These are phyloP conservation scores for Salvia rosmarinus DNA, from an alignment of 257 asterid species.

Conservation along the genomic window DNA sequence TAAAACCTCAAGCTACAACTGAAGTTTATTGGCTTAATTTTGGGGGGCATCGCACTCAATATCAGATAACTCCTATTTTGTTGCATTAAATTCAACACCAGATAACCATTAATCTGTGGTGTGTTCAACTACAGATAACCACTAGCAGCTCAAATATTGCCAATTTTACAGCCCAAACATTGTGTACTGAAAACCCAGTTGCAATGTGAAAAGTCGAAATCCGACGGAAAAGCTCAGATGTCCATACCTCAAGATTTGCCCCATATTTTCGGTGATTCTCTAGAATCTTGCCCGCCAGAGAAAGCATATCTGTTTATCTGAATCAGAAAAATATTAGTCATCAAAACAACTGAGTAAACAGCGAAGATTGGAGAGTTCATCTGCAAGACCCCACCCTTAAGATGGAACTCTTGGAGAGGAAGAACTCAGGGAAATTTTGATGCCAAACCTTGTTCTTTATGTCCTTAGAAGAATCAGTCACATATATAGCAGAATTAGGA, in stretches of 20 bases:
- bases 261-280: conserved; percentile 89
- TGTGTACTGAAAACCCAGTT: not conserved
- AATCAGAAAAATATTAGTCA: conserved; percentile 15
- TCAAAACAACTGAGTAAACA: conserved; percentile 13
- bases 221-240: conserved; percentile 2
- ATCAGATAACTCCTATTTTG: not conserved
- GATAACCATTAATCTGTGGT: not conserved
- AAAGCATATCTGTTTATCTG: conserved; percentile 89
- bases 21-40: not conserved
- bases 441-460: conserved; percentile 76
- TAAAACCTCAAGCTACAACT: not conserved
- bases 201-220: not conserved
- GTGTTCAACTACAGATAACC: not conserved
- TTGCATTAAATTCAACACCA: not conserved
- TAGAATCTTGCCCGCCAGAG: conserved; percentile 94
- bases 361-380: not conserved
- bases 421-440: not conserved
- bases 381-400: conserved; percentile 4
- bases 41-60: not conserved
- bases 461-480: conserved; percentile 83
- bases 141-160: conserved; percentile 9
- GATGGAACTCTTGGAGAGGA: not conserved
- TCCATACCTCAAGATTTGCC: conserved; percentile 84
- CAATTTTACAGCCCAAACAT: conserved; percentile 6
- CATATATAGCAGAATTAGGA: conserved; percentile 91